Percentiles rank a stretch among this genome's conserved stretches.
Conservation (phyloP, 2,329 filamentous ascomycete genomes). For the Claviceps humidiphila region DNA sequence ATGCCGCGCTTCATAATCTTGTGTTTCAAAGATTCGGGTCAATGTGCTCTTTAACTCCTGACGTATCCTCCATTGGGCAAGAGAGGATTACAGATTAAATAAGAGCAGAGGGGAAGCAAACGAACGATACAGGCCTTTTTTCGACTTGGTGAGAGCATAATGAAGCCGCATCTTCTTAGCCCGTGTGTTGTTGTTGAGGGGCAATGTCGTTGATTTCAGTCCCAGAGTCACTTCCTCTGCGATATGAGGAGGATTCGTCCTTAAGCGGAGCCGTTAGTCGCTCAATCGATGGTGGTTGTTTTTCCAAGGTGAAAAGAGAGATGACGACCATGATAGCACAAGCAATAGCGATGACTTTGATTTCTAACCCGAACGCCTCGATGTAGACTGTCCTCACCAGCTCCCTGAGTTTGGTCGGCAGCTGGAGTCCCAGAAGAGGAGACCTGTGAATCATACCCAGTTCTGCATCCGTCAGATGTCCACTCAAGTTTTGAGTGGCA, state of each 20-base stretch:
- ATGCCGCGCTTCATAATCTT: background rate
- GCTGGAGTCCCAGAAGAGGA: slow-evolving; percentile 24
- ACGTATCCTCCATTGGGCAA: background rate
- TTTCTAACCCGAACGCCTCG: slow-evolving; percentile 31
- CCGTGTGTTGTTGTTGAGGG: slow-evolving; percentile 9
- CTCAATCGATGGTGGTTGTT: slow-evolving; percentile 23
- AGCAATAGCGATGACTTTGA: slow-evolving; percentile 32
- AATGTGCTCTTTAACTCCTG: background rate
- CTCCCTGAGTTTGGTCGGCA: slow-evolving; percentile 19
- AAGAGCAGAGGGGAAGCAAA: background rate
- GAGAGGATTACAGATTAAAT: background rate
- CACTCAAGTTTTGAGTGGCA: slow-evolving; percentile 24
- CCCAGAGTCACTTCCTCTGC: slow-evolving; percentile 24
- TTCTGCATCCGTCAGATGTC: slow-evolving; percentile 22
- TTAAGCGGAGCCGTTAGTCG: slow-evolving; percentile 17
- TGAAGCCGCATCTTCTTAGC: background rate
- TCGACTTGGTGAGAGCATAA: background rate
- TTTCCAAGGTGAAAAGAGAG: slow-evolving; percentile 32
- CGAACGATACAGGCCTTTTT: background rate
- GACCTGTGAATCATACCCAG: slow-evolving; percentile 31
- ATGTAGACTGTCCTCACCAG: slow-evolving; percentile 30
- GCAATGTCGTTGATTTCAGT: slow-evolving; percentile 22
- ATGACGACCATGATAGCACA: slow-evolving; percentile 29
- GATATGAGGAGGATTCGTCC: slow-evolving; percentile 15
- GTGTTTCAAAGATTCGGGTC: background rate